Base-by-base conservation (phyloP, 2,329 filamentous ascomycete species). In the Teratosphaeriaceae sp. region DNA sequence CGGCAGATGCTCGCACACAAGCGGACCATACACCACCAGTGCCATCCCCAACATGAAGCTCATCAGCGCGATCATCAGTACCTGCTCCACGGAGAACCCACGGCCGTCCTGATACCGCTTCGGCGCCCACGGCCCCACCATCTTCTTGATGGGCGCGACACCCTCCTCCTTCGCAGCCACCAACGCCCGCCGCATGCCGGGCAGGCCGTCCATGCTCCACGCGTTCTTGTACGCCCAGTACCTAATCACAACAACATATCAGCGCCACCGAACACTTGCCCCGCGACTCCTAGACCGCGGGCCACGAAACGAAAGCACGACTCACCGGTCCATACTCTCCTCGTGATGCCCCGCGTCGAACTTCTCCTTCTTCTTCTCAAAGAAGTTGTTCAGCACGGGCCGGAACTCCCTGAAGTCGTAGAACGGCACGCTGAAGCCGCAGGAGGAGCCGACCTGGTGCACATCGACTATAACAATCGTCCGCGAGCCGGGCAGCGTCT, bases 151-250 rank as follows among this genome's bases (percentile, higher is more conserved):
- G 12, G 69, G 68, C 48, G 51, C 54, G 1, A 72, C 58, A 0
- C 49, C 52, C 24, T 70, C 56, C 36, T 52, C 49, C 41, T 60
- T 55, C n/a, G 59, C 65, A 30, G 56, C 63, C 6, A 61, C 54
- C 7, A 64, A 54, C 0, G 63, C 69, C 16, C 58, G 52, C 52
- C 64, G 63, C 64, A 69, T 66, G 0, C 63, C 68, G 0, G 68
- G 68, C 20, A 72, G 51, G 0, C 68, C 68, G 47, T 72, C 69
- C 20, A 71, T 65, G 24, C 61, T 65, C 44, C 60, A 57, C 15
- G 67, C 62, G 24, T 62, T 65, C 52, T 71, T 72, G 41, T 55
- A 66, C 3, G 67, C 67, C 68, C 68, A 71, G 45, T 71, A 70
- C 22, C 64, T 66, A 29, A 16, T 31, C 5, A 15, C n/a, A n/a